These are phyloP conservation scores for Murraya koenigii DNA, from an alignment of 345 rosid genomes.

Conservation along the genomic window DNA sequence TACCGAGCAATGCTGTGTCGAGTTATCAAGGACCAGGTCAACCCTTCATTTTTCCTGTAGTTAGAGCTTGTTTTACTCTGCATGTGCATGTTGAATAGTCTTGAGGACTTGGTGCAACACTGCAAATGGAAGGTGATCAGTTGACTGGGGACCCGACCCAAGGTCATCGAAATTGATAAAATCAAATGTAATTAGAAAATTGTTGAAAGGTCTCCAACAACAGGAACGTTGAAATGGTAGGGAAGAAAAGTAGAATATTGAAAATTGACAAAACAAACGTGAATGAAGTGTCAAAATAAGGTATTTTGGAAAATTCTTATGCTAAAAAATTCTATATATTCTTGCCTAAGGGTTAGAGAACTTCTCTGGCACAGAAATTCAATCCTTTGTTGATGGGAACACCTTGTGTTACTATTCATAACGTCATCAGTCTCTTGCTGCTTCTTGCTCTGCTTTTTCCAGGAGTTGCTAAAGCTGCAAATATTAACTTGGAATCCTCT, in stretches of 20 bases:
- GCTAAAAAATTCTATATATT: not conserved
- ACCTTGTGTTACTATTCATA: not conserved
- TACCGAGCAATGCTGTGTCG: too few species aligned
- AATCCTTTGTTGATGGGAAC: not conserved
- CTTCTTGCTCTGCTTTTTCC: not conserved
- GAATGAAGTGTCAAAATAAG: not conserved
- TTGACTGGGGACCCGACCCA: not conserved
- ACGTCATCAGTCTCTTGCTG: not conserved
- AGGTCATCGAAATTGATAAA: not conserved
- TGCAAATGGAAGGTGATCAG: not conserved
- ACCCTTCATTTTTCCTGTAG: too few species aligned
- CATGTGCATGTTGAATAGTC: not conserved
- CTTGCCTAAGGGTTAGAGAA: not conserved
- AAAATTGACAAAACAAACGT: not conserved
- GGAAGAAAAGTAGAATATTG: not conserved
- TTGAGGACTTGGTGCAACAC: not conserved
- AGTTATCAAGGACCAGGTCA: not conserved
- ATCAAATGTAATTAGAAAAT: too few species aligned
- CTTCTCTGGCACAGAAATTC: not conserved
- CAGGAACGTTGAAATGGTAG: not conserved
- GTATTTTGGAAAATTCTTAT: too few species aligned
- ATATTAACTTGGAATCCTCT: slow-evolving; percentile 3
- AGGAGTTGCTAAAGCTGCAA: not conserved
- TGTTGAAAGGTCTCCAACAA: too few species aligned
- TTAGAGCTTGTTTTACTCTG: not conserved